These are phyloP conservation scores for Cladosporium sp. DNA, from an alignment of 2,329 filamentous ascomycete species.

Conservation along the genomic window DNA sequence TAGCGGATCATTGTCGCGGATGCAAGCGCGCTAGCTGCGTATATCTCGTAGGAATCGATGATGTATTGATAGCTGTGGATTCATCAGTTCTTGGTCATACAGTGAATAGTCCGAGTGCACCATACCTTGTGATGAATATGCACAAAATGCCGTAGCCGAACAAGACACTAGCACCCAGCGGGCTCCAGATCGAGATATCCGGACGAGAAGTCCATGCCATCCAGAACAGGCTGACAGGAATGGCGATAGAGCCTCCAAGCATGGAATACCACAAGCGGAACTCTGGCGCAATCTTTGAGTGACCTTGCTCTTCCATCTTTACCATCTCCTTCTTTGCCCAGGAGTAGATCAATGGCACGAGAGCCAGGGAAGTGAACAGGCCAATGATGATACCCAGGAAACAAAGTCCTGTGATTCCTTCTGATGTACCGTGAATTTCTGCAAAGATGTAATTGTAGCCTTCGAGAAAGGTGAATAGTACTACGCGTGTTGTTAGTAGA, in stretches of 20 bases:
- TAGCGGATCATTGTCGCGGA: conserved; percentile 44
- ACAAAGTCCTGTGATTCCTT: conserved; percentile 44
- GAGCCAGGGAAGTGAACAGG: conserved; percentile 48
- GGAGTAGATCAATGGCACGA: conserved; percentile 42
- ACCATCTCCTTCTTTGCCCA: conserved; percentile 46
- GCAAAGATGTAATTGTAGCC: conserved; percentile 55
- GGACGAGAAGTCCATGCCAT: conserved; percentile 55
- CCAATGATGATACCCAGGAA: conserved; percentile 33
- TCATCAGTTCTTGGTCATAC: background rate
- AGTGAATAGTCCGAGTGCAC: conserved; percentile 24
- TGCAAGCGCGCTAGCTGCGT: conserved; percentile 52
- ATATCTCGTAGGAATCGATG: conserved; percentile 58
- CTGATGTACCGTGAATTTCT: conserved; percentile 42
- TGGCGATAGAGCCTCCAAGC: conserved; percentile 45
- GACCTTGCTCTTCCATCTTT: conserved; percentile 42
- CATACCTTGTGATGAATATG: conserved; percentile 51
- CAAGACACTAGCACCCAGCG: conserved; percentile 51
- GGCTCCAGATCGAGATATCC: conserved; percentile 53
- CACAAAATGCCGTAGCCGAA: conserved; percentile 55
- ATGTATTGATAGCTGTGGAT: conserved; percentile 56
- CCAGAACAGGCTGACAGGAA: conserved; percentile 59
- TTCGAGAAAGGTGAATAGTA: conserved; percentile 56
- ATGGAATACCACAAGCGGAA: conserved; percentile 55
- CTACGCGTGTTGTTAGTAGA: conserved; percentile 61
- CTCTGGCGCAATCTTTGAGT: conserved; percentile 50